These are phyloP conservation scores for Cercospora sp. DNA, from an alignment of 2,329 filamentous ascomycete genomes.

Conservation along the genomic window DNA sequence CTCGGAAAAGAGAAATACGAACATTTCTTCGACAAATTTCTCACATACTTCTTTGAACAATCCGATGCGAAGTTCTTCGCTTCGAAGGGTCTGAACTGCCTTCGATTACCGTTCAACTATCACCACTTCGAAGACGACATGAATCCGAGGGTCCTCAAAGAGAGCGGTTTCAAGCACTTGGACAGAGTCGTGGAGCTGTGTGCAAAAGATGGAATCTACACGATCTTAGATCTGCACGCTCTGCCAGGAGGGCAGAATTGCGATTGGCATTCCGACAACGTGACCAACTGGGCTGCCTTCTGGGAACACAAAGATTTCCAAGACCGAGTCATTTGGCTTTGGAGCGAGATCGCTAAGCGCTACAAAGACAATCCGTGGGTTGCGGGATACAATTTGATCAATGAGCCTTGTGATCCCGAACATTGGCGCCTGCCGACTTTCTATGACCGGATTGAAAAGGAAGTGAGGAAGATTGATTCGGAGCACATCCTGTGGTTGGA, in stretches of 20 bases:
- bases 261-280: conserved; percentile 55
- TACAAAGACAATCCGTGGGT: conserved; percentile 50
- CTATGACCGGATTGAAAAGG: conserved; percentile 50
- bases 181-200: conserved; percentile 54
- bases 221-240: conserved; percentile 53
- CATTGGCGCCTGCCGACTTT: conserved; percentile 50
- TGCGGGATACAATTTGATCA: conserved; percentile 56
- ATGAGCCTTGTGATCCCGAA: conserved; percentile 53
- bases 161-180: conserved; percentile 51
- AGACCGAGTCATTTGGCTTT: conserved; percentile 52
- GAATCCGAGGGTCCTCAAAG: conserved; percentile 51
- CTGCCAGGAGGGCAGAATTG: conserved; percentile 53
- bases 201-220: conserved; percentile 52
- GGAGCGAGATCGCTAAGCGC: conserved; percentile 49
- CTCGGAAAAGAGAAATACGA: conserved; percentile 59
- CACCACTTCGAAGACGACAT: conserved; percentile 55
- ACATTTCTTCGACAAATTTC: conserved; percentile 60
- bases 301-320: conserved; percentile 56
- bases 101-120: conserved; percentile 63
- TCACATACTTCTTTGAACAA: conserved; percentile 61
- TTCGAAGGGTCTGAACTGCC: conserved; percentile 57
- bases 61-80: conserved; percentile 60
- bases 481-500: conserved; percentile 50
- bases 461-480: conserved; percentile 49
- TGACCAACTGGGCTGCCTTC: conserved; percentile 49